Base-by-base conservation (phyloP, 2,329 filamentous ascomycete genomes). In the Fusarium chaquense region DNA sequence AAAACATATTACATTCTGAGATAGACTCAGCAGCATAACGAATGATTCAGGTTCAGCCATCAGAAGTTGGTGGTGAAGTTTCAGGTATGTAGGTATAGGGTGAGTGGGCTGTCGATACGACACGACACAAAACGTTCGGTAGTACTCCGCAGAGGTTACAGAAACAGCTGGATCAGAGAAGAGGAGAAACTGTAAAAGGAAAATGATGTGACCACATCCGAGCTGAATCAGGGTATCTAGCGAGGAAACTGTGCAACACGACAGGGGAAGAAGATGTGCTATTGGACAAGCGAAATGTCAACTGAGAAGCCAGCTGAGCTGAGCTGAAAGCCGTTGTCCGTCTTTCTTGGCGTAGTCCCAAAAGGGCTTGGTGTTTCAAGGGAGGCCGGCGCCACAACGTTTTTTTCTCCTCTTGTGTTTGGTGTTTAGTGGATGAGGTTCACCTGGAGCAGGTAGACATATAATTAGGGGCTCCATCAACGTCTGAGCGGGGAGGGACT, bases 241-340 rank as follows among this genome's bases (percentile, higher is more conserved):
- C 67, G 66, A 41, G 49, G 62, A 30, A 67, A 49, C 38, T 30
- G 28, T 20, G 22, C 30, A 71, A 35, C 26, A 54, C 22, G 49
- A 52, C 65, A 74, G 65, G 70, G 70, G 49, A 61, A n/a, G 16
- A 18, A 32, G 24, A 22, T 10, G 16, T 50, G 24, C 58, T 47
- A 73, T 73, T 74, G 69, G 70, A 35, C 44, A 54, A 61, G 35
- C 32, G 32, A 53, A 41, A 43, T 40, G 47, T 62, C 63, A 66
- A 67, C 47, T 53, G 55, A 67, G 62, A 62, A 60, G 50, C 53
- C 54, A 73, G 71, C 71, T 73, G 71, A 73, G 71, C 65, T 67
- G 72, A 74, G 72, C 72, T 74, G 72, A 74, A 74, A 74, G 72
- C 72, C 72, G 72, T 74, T 74, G 63, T 51, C 58, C 52, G 50